Percentiles rank a stretch among this genome's conserved stretches.
phyloP scores from a whole-genome alignment of 169 alveolate species.

The Plasmodium gaboni region DNA sequence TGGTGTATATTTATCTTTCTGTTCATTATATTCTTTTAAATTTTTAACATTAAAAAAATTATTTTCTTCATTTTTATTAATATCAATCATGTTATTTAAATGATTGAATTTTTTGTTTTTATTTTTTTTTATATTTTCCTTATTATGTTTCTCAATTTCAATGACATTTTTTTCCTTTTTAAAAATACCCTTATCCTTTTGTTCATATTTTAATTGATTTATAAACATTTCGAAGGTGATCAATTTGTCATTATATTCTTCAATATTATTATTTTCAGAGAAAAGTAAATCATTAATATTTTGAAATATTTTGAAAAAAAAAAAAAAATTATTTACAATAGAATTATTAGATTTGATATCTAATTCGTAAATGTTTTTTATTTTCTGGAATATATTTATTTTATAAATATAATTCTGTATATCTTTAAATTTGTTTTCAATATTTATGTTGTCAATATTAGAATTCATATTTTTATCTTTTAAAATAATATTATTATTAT shows the following conservation, averaged over 20 bases:
- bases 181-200: not conserved
- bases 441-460: conserved; percentile 9
- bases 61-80: not conserved
- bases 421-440: conserved; percentile 3
- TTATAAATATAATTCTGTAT: conserved; percentile 30
- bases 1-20: no score
- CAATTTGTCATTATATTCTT: conserved; percentile 3
- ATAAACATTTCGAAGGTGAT: conserved; percentile 6
- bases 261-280: not conserved
- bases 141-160: not conserved
- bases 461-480: no score
- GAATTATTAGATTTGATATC: conserved; percentile 10
- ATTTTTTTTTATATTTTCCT: not conserved
- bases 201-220: not conserved
- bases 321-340: conserved; percentile 22
- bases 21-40: not conserved
- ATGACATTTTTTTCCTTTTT: not conserved
- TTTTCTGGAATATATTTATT: conserved; percentile 26
- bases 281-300: conserved; percentile 19
- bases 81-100: not conserved
- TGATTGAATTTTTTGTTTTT: not conserved
- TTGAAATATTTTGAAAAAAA: conserved; percentile 12
- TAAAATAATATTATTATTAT: not conserved
- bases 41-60: not conserved
- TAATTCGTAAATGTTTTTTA: conserved; percentile 44